Evolutionary conservation across 768 basidiomycete species (phyloP), one percentile per base, ranked within the genome.

Genomic region (Symmetrospora coprosmae): DNA sequence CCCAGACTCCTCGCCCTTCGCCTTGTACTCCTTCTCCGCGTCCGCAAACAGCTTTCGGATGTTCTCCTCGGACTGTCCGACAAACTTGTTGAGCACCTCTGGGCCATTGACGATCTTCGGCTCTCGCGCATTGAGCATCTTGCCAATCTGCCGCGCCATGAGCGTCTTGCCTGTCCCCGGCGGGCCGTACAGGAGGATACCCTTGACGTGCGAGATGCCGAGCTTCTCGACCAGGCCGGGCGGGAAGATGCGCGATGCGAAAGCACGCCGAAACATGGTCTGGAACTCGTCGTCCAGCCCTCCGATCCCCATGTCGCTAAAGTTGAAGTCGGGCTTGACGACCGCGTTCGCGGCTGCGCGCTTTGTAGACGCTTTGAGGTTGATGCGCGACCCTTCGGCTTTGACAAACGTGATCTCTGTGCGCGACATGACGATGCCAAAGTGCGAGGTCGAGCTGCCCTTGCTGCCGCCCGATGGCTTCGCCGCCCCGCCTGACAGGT

Each of bases 291-390:
- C 77, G 72, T 99, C 94, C 33, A 99, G 77, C 69, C 94, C 94
- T 69, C 94, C 94, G 68, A 99, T 97, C 17, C 94, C 94, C 92
- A 99, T 97, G 72, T 99, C 94, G 69, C 92, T 87, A 64, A 99
- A 99, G 73, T 94, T 97, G 80, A 99, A 99, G 74, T 96, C 96
- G 1, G 94, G 89, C 0, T 89, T 83, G 9, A 99, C 79, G 66
- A 99, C 92, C 0, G 94, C 89, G 71, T 96, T 97, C 6, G 90
- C 82, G n/a, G 65, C 80, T 64, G 49, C 89, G 88, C 86, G 87
- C 73, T 85, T 94, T 2, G 85, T 82, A 65, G 86, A 89, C 28
- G 87, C 83, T 74, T 90, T 96, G 69, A 99, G 76, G 74, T 85
- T 91, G 73, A 99, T 88, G 4, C 77, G 71, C 68, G 84, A 87